These are phyloP conservation scores for Claviceps cyperi DNA, from an alignment of 2,329 filamentous ascomycete species.

Conservation along the genomic window DNA sequence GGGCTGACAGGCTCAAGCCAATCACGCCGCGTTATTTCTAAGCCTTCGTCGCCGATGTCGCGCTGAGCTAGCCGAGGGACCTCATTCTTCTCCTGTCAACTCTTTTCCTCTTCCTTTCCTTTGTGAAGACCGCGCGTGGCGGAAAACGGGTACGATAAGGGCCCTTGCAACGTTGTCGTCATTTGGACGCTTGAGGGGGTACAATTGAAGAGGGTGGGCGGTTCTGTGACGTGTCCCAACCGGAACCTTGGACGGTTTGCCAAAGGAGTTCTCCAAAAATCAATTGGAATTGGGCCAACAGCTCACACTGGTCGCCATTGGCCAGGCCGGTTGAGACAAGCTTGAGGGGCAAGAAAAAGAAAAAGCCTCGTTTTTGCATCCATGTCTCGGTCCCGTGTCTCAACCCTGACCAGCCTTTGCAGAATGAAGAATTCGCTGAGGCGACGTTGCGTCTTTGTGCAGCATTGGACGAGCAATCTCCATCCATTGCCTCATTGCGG, in stretches of 20 bases:
- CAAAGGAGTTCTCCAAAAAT: background rate
- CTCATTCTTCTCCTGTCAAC: too few relatives aligned
- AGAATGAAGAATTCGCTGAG: background rate
- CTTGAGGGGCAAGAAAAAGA: background rate
- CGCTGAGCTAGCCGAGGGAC: conserved; percentile 7
- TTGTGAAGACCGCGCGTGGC: background rate
- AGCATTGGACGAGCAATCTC: background rate
- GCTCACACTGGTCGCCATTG: background rate
- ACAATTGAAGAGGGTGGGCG: background rate
- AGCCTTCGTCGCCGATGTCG: conserved; percentile 18
- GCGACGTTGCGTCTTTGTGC: background rate
- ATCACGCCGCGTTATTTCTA: conserved; percentile 18
- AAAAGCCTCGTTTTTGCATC: background rate
- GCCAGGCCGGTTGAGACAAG: background rate
- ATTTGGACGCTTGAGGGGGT: background rate
- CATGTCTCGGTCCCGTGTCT: too few relatives aligned
- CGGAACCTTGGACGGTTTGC: background rate
- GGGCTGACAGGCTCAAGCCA: conserved; percentile 10
- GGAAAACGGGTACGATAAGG: conserved; percentile 6
- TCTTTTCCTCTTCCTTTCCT: background rate
- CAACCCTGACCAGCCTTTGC: too few relatives aligned
- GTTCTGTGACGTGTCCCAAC: background rate
- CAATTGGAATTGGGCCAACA: background rate
- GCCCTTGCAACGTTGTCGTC: conserved; percentile 4
- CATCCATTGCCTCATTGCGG: background rate